These are phyloP conservation scores for Penicillium psychrosexuale DNA, from an alignment of 2,329 filamentous ascomycete species.

Conservation along the genomic window DNA sequence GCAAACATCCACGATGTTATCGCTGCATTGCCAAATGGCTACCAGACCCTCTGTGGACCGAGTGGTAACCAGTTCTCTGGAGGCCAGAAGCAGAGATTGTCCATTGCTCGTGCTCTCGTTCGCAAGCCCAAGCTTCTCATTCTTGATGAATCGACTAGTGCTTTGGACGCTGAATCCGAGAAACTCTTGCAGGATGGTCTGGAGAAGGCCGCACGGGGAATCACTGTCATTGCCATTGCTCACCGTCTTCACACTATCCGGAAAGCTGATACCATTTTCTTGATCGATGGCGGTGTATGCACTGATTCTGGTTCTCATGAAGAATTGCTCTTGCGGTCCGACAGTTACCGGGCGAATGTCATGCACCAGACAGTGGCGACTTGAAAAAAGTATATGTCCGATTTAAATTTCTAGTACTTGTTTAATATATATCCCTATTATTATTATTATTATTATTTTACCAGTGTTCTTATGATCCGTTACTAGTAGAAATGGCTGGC, in stretches of 20 bases:
- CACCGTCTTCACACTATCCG: slow-evolving; percentile 51
- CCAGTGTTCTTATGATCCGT: neutral
- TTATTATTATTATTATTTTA: neutral
- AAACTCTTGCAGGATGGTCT: slow-evolving; percentile 46
- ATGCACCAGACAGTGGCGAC: slow-evolving; percentile 37
- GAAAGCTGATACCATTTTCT: slow-evolving; percentile 75
- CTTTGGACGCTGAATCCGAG: slow-evolving; percentile 55
- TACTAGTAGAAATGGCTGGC: neutral
- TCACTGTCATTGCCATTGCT: slow-evolving; percentile 43
- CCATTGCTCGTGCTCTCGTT: slow-evolving; percentile 57
- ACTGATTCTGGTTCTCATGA: slow-evolving; percentile 62
- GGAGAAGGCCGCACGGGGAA: slow-evolving; percentile 31
- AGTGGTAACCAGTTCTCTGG: slow-evolving; percentile 53
- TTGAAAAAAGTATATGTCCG: slow-evolving; percentile 8
- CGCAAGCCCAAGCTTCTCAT: slow-evolving; percentile 55
- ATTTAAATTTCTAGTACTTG: neutral
- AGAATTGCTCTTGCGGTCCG: slow-evolving; percentile 52
- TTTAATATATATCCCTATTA: slow-evolving; percentile 3
- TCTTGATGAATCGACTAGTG: slow-evolving; percentile 61
- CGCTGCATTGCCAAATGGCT: slow-evolving; percentile 58
- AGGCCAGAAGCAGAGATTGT: slow-evolving; percentile 58
- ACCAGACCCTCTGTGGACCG: slow-evolving; percentile 52
- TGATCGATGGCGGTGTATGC: slow-evolving; percentile 66
- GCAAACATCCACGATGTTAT: slow-evolving; percentile 71
- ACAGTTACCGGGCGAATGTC: slow-evolving; percentile 42